Conservation (phyloP, 2,329 filamentous ascomycete genomes). For the Macrophomina phaseolina region DNA sequence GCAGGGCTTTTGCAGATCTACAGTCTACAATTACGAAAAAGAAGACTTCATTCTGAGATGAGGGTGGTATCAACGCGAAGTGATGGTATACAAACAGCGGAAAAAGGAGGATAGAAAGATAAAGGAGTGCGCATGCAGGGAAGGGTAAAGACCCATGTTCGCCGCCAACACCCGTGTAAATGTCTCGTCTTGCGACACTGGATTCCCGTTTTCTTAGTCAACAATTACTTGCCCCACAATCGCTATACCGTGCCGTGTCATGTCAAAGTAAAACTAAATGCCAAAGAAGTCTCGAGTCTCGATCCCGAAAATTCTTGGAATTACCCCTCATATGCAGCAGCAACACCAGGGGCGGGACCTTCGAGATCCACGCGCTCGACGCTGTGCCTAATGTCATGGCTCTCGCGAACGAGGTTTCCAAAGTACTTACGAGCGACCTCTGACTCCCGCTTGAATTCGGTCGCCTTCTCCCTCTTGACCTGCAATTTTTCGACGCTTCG, state of each 20-base stretch:
- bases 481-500: constrained; percentile 82
- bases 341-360: constrained; percentile 54
- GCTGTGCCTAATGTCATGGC: constrained; percentile 53
- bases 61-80: constrained; percentile 24
- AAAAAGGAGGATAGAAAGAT: constrained; percentile 10
- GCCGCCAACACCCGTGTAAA: constrained; percentile 17
- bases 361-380: constrained; percentile 61
- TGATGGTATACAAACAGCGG: constrained; percentile 23
- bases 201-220: neutral
- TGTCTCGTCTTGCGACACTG: constrained; percentile 1
- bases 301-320: too few species aligned
- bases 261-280: neutral
- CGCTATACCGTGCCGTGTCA: neutral
- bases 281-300: neutral
- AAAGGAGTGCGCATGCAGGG: neutral
- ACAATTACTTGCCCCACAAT: constrained; percentile 1
- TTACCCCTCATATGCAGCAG: constrained; percentile 36
- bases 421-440: constrained; percentile 92
- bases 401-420: constrained; percentile 75
- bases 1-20: neutral
- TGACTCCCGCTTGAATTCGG: constrained; percentile 81
- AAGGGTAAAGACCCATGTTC: constrained; percentile 20
- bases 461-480: constrained; percentile 80
- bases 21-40: neutral
- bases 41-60: constrained; percentile 13